Base-by-base conservation (phyloP, 1,284 basidiomycete species). In the Melampsora abietis-canadensis region DNA sequence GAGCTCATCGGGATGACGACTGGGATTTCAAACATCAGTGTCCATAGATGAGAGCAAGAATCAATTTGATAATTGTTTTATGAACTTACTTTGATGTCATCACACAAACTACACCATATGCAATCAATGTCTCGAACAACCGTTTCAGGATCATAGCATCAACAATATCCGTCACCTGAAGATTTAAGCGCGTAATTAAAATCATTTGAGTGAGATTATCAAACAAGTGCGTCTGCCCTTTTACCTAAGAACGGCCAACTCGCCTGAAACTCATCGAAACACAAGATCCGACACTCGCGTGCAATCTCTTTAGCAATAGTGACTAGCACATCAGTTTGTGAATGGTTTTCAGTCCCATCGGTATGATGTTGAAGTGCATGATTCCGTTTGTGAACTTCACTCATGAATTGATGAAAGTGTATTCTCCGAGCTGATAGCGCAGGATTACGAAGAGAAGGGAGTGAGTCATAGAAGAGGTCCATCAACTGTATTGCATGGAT, bases 231-330 rank as follows among this genome's bases (percentile, higher is more conserved):
- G 40, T 34, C 63, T 21, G 15, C 21, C 21, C 73, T 44, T 76
- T 62, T 60, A 60, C 47, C 24, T 40, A 68, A 34, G 4, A n/a
- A 54, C 17, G 6, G 7, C 12, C 10, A 7, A 78, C 85, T 79
- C 80, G 90, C 92, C 87, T 98, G 95, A 81, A 98, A 98, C 84
- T 99, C 96, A 81, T 98, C 95, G 81, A 99, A 97, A 81, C 95
- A 98, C 48, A 99, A 84, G 1, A 99, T 88, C 70, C 86, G 87
- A 5, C 91, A 90, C 77, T 95, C 89, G 54, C 86, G 87, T 4
- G 95, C 94, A 75, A 99, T 84, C 79, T 94, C 92, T 76, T 91
- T 84, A 0, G 94, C 94, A 0, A 97, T 93, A 47, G 92, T 92
- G 24, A 88, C 85, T 78, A 97, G 91, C 24, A 92, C 90, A 81